Evolutionary conservation across 495 filamentous ascomycete species (phyloP), one percentile per base, ranked within the genome.

Genomic region (Neurospora hispaniola): DNA sequence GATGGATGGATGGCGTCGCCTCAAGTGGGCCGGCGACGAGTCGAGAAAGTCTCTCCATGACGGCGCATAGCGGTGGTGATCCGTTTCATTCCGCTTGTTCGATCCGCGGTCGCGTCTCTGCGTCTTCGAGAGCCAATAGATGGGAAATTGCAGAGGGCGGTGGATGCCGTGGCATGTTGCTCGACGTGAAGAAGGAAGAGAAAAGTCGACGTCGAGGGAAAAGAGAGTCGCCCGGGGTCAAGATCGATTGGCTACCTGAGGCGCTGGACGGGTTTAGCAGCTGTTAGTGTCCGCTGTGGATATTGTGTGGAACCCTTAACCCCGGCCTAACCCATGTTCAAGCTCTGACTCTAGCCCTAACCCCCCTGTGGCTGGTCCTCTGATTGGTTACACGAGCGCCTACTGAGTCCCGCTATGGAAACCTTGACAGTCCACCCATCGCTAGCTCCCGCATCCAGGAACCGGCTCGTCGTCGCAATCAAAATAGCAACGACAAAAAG

Each of bases 351-450:
- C 44, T 1, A 48, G n/a, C n/a, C n/a, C n/a, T 54, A 12, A 31
- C 27, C 2, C 46, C 46, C 54, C 54, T 62, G 54, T 31, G 54
- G 54, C 23, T 62, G 27, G 27, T 23, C 2, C 40, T 59, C 20
- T 31, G 41, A 75, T 76, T 76, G 75, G 75, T 42, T 18, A 70
- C 38, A 18, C 71, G 71, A 73, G 75, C 75, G 75, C 70, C 68
- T 74, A 72, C 75, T 62, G 73, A 18, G 40, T 70, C 73, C 44
- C 44, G 71, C 73, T 62, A n/a, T n/a, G n/a, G n/a, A 62, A 62
- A 62, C 12, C 23, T 27, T 62, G 27, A 62, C 27, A 7, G 6
- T 10, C 7, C 48, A 11, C 27, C 20, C 54, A 35, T 35, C 54
- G 14, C 23, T 62, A 62, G 54, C 54, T 62, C 54, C 54, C 73